Evolutionary conservation across 305 asterid genomes (phyloP), one percentile per base, ranked within the genome.

Genomic region (Plantago lanceolata): DNA sequence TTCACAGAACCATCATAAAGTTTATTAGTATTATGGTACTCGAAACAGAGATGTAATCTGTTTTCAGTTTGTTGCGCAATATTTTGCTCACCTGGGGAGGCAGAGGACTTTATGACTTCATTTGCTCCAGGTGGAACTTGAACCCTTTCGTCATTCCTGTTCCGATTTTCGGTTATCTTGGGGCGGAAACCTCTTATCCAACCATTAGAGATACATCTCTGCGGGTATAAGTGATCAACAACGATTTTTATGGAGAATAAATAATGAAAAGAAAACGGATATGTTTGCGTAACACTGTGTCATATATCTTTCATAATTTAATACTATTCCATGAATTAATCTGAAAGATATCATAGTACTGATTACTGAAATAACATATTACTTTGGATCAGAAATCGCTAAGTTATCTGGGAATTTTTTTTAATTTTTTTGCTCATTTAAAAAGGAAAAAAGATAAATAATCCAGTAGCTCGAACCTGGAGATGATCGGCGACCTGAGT

Each of bases 401-500:
- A 7, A 8, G 9, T 40, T 40, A 40, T 40, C 45, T 40, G 2
- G 15, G 45, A 40, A n/a, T n/a, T n/a, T n/a, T n/a, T n/a, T n/a
- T n/a, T 40, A 4, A 9, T 37, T 40, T 40, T 9, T 40, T 40
- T 40, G 45, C 26, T 19, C 19, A 51, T 51, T 13, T 7, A 7
- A 19, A 20, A 5, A 15, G 57, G 29, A 0, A 18, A 19, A 19
- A 26, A 8, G 4, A 28, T 53, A 53, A 21, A 13, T 24, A 1
- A 19, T 8, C 7, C 7, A 54, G 51, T 58, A 6, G 48, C 37
- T 19, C 67, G 0, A 64, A 69, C 75, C 83, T 78, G 80, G 14
- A 78, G 75, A 60, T 78, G 83, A 56, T 82, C 80, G 12, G 85
- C 78, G 5, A 82, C 83, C 74, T 79, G 85, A 78, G 77, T 61